These are phyloP conservation scores for Ogataea angusta DNA, from an alignment of 805 yeast species.

Conservation along the genomic window DNA sequence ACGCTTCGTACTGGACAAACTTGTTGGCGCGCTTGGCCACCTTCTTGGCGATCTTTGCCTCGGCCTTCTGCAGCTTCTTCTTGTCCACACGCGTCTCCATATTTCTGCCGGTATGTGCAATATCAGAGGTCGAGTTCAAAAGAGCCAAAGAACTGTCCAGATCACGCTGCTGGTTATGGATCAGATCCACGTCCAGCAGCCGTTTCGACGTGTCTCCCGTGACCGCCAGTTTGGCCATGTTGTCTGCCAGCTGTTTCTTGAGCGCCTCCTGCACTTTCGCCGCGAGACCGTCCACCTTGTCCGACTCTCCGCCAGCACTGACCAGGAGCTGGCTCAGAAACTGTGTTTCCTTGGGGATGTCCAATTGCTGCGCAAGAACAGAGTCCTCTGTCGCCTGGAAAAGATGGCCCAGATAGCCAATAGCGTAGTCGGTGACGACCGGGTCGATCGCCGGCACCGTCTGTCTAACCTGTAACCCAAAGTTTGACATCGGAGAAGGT, in stretches of 20 bases:
- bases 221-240: conserved; percentile 68
- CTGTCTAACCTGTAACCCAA: conserved; percentile 63
- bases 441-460: conserved; percentile 86
- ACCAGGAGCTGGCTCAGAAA: conserved; percentile 64
- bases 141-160: conserved; percentile 72
- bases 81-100: conserved; percentile 94
- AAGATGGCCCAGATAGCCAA: conserved; percentile 84
- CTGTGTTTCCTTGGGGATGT: conserved; percentile 61
- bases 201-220: conserved; percentile 89
- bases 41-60: conserved; percentile 93
- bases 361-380: conserved; percentile 70
- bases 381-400: conserved; percentile 77
- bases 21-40: conserved; percentile 83
- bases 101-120: conserved; percentile 87
- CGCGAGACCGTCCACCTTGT: conserved; percentile 50
- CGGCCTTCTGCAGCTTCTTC: conserved; percentile 96
- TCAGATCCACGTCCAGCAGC: conserved; percentile 72
- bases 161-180: conserved; percentile 68
- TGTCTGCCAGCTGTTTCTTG: conserved; percentile 54
- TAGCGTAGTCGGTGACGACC: conserved; percentile 83
- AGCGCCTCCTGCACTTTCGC: conserved; percentile 46
- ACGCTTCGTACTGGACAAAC: conserved; percentile 90
- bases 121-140: conserved; percentile 75
- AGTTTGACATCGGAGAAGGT: conserved; percentile 29
- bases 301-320: conserved; percentile 78